Evolutionary conservation across 495 filamentous ascomycete species (phyloP).

Genomic region (Penicillium pancosmium): DNA sequence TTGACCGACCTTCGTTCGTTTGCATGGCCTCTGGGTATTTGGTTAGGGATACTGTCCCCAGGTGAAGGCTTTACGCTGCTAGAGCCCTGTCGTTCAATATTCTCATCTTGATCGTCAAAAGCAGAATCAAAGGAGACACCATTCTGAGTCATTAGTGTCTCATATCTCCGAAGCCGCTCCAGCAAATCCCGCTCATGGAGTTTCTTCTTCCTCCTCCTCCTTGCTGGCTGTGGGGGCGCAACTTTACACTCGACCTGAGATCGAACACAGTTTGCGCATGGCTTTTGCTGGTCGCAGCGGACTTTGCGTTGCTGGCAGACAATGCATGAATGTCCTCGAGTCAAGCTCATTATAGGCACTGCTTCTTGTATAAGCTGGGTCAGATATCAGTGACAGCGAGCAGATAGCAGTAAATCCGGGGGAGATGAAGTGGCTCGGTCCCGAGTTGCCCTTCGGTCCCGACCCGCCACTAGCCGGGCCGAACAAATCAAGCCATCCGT

Average conservation of each 20-base stretch:
- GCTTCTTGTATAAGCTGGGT: neutral
- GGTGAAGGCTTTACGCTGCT: neutral
- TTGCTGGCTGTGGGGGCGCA: constrained; percentile 21
- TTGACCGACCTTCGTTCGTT: neutral
- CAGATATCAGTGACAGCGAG: neutral
- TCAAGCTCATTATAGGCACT: constrained; percentile 4
- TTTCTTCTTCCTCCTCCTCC: constrained; percentile 26
- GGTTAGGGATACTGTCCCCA: neutral
- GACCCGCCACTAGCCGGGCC: neutral
- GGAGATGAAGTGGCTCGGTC: too few species aligned
- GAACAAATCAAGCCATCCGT: neutral
- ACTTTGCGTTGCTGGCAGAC: constrained; percentile 41
- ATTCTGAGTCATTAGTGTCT: constrained; percentile 28
- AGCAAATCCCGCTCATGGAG: constrained; percentile 22
- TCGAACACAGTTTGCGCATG: constrained; percentile 36
- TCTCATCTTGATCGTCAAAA: neutral
- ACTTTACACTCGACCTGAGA: constrained; percentile 30
- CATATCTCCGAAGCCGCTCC: constrained; percentile 29
- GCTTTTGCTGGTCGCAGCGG: constrained; percentile 37
- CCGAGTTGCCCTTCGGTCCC: constrained; percentile 2
- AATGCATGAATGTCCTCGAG: constrained; percentile 22
- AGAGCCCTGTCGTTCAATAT: neutral
- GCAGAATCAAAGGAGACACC: constrained; percentile 31
- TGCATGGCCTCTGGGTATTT: neutral
- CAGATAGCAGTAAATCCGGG: neutral